These are phyloP conservation scores for Scenedesmus sp. DNA, from an alignment of 163 green algal species.

Conservation along the genomic window DNA sequence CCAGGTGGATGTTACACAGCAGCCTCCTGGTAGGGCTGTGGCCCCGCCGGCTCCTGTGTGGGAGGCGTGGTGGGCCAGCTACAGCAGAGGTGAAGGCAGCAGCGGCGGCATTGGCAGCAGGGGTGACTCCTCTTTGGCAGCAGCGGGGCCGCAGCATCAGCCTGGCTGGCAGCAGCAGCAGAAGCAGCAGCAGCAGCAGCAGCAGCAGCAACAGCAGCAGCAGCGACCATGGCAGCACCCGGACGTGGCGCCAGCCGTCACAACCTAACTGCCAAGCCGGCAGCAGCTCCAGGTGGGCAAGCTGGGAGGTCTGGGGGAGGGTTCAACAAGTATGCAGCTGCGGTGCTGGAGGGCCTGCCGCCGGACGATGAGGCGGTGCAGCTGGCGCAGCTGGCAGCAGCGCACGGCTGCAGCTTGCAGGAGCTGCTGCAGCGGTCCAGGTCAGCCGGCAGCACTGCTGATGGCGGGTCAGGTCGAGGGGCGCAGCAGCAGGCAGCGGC, in stretches of 20 bases:
- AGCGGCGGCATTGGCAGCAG: not conserved
- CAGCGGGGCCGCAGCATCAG: not conserved
- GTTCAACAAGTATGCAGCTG: slow-evolving; percentile 59
- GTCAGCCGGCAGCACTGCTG: not conserved
- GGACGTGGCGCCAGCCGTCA: not conserved
- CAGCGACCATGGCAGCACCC: not conserved
- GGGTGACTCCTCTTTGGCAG: not conserved
- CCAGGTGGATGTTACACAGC: not conserved
- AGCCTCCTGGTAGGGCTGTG: not conserved
- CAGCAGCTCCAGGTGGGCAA: not conserved
- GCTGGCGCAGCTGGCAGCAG: slow-evolving; percentile 62
- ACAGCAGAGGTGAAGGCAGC: not conserved
- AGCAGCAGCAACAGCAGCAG: slow-evolving; percentile 1
- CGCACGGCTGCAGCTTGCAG: slow-evolving; percentile 58
- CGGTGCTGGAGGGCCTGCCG: slow-evolving; percentile 64
- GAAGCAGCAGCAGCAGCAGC: slow-evolving; percentile 1
- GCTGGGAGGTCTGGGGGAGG: not conserved
- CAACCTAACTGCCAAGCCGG: not conserved
- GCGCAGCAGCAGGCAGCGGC: not conserved
- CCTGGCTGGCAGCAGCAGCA: not conserved
- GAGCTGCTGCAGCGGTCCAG: slow-evolving; percentile 35
- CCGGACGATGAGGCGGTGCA: slow-evolving; percentile 70
- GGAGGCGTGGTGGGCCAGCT: slow-evolving; percentile 17
- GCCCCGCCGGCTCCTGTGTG: slow-evolving; percentile 17
- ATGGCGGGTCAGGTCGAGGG: not conserved